Base-by-base conservation (phyloP, 208 protist genomes). In the Crithidia bombi region DNA sequence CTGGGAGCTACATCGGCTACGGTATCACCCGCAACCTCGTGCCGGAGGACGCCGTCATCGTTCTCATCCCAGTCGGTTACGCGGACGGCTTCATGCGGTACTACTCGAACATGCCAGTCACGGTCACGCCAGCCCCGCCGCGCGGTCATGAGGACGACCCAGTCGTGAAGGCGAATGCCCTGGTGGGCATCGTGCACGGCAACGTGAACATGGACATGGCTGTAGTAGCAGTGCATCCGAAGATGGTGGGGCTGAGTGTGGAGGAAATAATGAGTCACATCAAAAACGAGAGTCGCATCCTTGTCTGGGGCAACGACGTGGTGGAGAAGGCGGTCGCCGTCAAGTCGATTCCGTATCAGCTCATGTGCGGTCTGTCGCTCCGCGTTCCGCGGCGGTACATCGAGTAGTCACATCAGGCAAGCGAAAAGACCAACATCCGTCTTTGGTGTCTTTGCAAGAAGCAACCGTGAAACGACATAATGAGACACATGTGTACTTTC, bases 141-240 rank as follows among this genome's bases (percentile, higher is more conserved):
- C 46, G 25, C n/a, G 69, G 69, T 1, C 19, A 58, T 26, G 76
- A 73, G 43, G 65, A 69, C 25, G 46, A 71, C 36, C 38, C 46
- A 7, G 58, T 25, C 0, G 38, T 65, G 35, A 68, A 51, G 43
- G 50, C 57, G 5, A 66, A 32, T 32, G 62, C 50, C 7, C 28
- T 90, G 15, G 52, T 79, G 6, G 81, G 84, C 3, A 41, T 73
- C 25, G 70, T 84, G 43, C 75, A 84, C 65, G 78, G 80, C 44
- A 76, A 82, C 59, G 72, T 86, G 41, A 84, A 86, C 72, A 85
- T 90, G 77, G 84, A 86, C 44, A 73, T 82, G 46, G 46, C 73
- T 3, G 77, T 69, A 1, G 69, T 86, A 30, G 63, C 69, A 25
- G 71, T 90, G 17, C 63, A 71, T 54, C 84, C 81, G 5, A 43